Evolutionary conservation across 257 asterid species (phyloP), one percentile per base, ranked within the genome.

Genomic region (Knoxia roxburghii): DNA sequence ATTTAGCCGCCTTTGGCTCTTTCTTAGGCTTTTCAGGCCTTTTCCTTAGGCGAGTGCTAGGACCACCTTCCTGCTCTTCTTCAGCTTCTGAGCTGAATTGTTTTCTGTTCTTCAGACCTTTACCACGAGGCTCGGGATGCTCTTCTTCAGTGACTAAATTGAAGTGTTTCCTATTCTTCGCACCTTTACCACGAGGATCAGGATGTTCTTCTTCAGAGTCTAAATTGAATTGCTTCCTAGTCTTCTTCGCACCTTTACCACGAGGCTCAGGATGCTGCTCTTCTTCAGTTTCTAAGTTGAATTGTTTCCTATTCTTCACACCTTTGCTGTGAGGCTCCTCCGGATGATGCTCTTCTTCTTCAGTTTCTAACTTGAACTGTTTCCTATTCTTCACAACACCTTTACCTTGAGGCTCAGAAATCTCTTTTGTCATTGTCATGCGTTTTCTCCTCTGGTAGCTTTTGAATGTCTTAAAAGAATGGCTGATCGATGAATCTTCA

Each of bases 1-100:
- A 61, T 69, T 71, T 81, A 53, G 84, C 41, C 9, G 41, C 6
- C 41, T 37, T 37, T 37, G 41, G 4, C 41, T 37, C 9, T 49
- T 78, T 81, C 70, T 63, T 14, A 20, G 84, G 80, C 70, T 81
- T 86, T 65, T 76, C 68, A 37, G 79, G 56, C 75, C 99, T 78
- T 78, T 79, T 86, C 73, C 99, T 82, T 61, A 90, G 85, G 33
- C 99, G 97, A 5, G 95, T 84, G 83, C 95, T 88, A 26, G 95
- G 95, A 72, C 96, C 94, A 27, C 95, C 99, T 64, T 84, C 95
- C 39, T 43, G 71, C 70, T 86, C 92, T 10, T 48, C 49, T 18
- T 70, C 64, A 18, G 9, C 17, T 43, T 61, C 69, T 29, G 35
- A 23, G 13, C 5, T 46, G 0, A 29, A 50, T 49, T 50, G 69